Percentiles rank a stretch among this genome's conserved stretches.
phyloP scores from a whole-genome alignment of 2,329 filamentous ascomycete species.

The Hypoxylon sp. region DNA sequence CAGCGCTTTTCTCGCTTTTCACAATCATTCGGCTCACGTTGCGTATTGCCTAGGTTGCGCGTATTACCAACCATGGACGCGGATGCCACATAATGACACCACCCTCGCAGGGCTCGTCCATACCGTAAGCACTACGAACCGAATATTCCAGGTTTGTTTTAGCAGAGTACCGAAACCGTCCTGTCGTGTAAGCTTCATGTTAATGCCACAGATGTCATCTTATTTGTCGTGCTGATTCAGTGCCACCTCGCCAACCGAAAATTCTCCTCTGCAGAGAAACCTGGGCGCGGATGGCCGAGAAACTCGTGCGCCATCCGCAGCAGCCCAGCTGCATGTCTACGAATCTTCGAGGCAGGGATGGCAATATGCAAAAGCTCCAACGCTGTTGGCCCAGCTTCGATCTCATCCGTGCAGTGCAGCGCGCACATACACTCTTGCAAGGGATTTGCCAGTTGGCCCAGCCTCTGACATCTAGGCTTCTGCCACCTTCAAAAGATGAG shows the following conservation, averaged over 20 bases:
- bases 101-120: constrained; percentile 34
- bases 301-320: constrained; percentile 35
- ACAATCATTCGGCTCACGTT: constrained; percentile 14
- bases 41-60: constrained; percentile 19
- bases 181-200: constrained; percentile 45
- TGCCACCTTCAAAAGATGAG: constrained; percentile 14
- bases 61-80: constrained; percentile 34
- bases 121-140: constrained; percentile 42
- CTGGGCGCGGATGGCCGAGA: constrained; percentile 16
- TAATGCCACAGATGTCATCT: constrained; percentile 24
- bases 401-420: constrained; percentile 29
- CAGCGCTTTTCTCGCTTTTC: neutral
- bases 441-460: constrained; percentile 18
- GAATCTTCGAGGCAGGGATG: constrained; percentile 31
- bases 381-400: constrained; percentile 33
- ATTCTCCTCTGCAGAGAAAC: constrained; percentile 42
- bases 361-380: constrained; percentile 14
- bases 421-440: constrained; percentile 14
- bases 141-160: constrained; percentile 40
- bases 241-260: constrained; percentile 27
- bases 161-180: constrained; percentile 48
- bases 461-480: constrained; percentile 30
- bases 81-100: constrained; percentile 42
- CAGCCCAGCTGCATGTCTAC: constrained; percentile 31
- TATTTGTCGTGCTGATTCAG: constrained; percentile 32